A percentile compares a stretch with the other conserved stretches of the same genome.
Evolutionary conservation across 306 rosid species (phyloP).

Genomic region (Hippophae rhamnoides): DNA sequence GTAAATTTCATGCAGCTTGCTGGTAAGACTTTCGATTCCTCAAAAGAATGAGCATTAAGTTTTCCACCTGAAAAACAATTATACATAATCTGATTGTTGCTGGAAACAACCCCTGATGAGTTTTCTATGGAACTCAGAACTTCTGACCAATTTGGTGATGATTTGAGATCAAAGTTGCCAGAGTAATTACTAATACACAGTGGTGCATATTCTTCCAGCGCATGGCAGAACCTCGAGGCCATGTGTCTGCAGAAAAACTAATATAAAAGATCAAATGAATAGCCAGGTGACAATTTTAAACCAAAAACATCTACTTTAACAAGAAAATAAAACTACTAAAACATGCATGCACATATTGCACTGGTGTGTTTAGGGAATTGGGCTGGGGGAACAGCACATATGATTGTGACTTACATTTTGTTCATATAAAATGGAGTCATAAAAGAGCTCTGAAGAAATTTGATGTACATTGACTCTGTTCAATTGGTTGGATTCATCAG

Average conservation of each 20-base stretch:
- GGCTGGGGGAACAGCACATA: not conserved
- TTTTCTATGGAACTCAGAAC: slow-evolving; percentile 42
- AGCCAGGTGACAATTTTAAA: slow-evolving; percentile 10
- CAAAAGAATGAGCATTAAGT: slow-evolving; percentile 21
- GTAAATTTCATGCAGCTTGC: slow-evolving; percentile 23
- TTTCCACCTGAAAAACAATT: slow-evolving; percentile 25
- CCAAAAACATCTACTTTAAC: not conserved
- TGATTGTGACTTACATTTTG: slow-evolving; percentile 50
- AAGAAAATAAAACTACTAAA: not conserved
- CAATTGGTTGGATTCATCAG: slow-evolving; percentile 24
- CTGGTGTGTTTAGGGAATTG: not conserved
- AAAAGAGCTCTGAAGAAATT: slow-evolving; percentile 57
- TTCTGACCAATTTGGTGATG: slow-evolving; percentile 51
- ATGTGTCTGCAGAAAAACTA: slow-evolving; percentile 75
- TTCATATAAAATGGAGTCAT: slow-evolving; percentile 55
- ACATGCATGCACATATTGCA: not conserved
- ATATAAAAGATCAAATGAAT: slow-evolving; percentile 34
- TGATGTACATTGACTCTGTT: slow-evolving; percentile 44
- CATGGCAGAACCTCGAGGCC: slow-evolving; percentile 57
- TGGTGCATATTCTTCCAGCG: slow-evolving; percentile 43
- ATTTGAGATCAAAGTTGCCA: slow-evolving; percentile 31
- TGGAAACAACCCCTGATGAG: slow-evolving; percentile 16
- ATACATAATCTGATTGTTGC: slow-evolving; percentile 16
- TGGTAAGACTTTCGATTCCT: slow-evolving; percentile 23
- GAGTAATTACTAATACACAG: slow-evolving; percentile 25